Conservation (phyloP, 345 rosid species). For the Durio zibethinus region DNA sequence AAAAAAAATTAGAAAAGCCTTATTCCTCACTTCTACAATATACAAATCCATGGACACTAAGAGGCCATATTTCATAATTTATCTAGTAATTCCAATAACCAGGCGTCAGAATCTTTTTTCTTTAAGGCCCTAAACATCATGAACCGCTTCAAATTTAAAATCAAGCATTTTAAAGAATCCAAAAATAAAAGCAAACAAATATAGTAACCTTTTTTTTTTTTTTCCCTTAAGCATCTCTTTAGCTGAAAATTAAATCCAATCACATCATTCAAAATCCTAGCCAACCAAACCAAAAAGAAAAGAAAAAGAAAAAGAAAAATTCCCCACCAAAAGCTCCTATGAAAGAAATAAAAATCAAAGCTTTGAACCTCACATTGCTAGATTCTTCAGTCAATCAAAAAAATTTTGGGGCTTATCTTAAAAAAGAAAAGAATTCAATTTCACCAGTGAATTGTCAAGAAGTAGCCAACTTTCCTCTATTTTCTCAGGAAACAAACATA, state of each 20-base stretch:
- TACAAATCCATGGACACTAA: slow-evolving; percentile 46
- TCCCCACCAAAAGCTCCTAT: neutral
- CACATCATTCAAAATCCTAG: slow-evolving; percentile 24
- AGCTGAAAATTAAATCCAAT: slow-evolving; percentile 30
- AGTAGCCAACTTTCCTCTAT: slow-evolving; percentile 18
- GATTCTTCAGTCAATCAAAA: neutral
- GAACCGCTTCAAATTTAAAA: slow-evolving; percentile 20
- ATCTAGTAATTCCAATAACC: slow-evolving; percentile 25
- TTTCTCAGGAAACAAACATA: slow-evolving; percentile 21
- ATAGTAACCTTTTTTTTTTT: slow-evolving; percentile 4
- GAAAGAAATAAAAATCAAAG: neutral
- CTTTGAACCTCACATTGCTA: slow-evolving; percentile 2
- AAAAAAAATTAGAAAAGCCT: slow-evolving; percentile 19
- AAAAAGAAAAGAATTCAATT: neutral
- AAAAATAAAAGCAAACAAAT: slow-evolving; percentile 13
- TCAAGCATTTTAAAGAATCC: neutral
- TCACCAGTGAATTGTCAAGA: neutral
- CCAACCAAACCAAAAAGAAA: neutral
- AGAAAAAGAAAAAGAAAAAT: neutral
- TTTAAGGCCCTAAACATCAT: slow-evolving; percentile 19
- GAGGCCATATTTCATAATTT: slow-evolving; percentile 30
- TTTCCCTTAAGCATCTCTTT: slow-evolving; percentile 30
- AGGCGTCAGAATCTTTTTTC: slow-evolving; percentile 50
- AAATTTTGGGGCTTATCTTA: neutral
- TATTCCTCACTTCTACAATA: slow-evolving; percentile 45